Evolutionary conservation across 805 yeast species (phyloP).

Genomic region (Naumovozyma dairenensis): DNA sequence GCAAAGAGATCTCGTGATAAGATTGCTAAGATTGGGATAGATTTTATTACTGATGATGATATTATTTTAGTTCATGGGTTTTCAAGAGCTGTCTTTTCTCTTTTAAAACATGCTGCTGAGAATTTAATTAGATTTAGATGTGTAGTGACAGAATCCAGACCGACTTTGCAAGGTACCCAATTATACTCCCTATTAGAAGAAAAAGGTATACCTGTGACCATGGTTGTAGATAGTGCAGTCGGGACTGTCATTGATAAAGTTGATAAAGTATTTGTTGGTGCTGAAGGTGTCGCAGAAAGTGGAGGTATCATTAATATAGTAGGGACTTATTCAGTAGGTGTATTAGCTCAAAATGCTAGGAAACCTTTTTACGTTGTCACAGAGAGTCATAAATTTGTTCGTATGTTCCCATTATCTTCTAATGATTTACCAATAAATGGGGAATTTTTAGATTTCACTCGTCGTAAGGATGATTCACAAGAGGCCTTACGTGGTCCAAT

Average conservation of each 20-base stretch:
- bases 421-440: conserved; percentile 70
- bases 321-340: conserved; percentile 92
- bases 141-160: conserved; percentile 87
- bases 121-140: conserved; percentile 78
- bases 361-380: conserved; percentile 92
- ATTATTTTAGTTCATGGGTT: conserved; percentile 80
- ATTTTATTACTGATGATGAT: conserved; percentile 90
- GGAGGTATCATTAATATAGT: conserved; percentile 96
- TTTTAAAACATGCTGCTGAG: conserved; percentile 68
- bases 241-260: conserved; percentile 87
- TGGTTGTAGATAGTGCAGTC: conserved; percentile 87
- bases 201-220: conserved; percentile 74
- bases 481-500: conserved; percentile 41
- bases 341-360: conserved; percentile 78
- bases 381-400: conserved; percentile 91
- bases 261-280: conserved; percentile 92
- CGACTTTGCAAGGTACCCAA: conserved; percentile 61
- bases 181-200: conserved; percentile 62
- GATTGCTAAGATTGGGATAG: conserved; percentile 79
- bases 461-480: conserved; percentile 12
- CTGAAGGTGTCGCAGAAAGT: conserved; percentile 97
- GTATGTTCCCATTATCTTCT: conserved; percentile 90
- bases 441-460: conserved; percentile 38
- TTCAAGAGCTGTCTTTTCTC: conserved; percentile 79
- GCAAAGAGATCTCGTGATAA: conserved; percentile 83